phyloP scores from a whole-genome alignment of 352 stramenopile genomes.

The Phytophthora niederhauseri region DNA sequence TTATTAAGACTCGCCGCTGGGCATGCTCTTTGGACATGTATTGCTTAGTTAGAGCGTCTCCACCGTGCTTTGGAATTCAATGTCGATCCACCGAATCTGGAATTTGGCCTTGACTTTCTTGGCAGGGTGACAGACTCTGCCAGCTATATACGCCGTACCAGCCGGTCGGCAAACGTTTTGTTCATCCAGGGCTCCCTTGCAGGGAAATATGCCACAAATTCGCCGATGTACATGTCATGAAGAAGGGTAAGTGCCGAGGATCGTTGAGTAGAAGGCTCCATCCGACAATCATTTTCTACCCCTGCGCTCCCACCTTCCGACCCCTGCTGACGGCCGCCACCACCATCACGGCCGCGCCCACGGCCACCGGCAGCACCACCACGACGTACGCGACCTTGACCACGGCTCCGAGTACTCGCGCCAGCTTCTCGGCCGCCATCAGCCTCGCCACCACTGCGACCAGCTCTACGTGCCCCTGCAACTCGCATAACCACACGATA shows the following conservation, averaged over 20 bases:
- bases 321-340: not conserved
- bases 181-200: constrained; percentile 1
- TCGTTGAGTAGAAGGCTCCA: too few species aligned
- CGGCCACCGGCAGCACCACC: too few species aligned
- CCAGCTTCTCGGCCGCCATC: too few species aligned
- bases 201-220: constrained; percentile 1
- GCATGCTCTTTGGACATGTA: too few species aligned
- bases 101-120: constrained; percentile 1
- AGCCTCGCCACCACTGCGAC: too few species aligned
- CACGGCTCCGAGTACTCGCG: too few species aligned
- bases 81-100: constrained; percentile 1
- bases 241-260: not conserved
- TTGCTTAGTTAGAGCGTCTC: too few species aligned
- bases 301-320: not conserved
- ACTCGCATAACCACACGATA: too few species aligned
- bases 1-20: too few species aligned
- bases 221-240: constrained; percentile 4
- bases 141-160: constrained; percentile 5
- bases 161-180: not conserved
- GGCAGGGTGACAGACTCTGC: not conserved
- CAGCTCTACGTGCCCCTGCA: too few species aligned
- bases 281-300: not conserved
- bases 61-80: constrained; percentile 7
- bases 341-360: too few species aligned
- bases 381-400: too few species aligned